Conservation (phyloP, 805 yeast genomes). For the Metschnikowia sp. region DNA sequence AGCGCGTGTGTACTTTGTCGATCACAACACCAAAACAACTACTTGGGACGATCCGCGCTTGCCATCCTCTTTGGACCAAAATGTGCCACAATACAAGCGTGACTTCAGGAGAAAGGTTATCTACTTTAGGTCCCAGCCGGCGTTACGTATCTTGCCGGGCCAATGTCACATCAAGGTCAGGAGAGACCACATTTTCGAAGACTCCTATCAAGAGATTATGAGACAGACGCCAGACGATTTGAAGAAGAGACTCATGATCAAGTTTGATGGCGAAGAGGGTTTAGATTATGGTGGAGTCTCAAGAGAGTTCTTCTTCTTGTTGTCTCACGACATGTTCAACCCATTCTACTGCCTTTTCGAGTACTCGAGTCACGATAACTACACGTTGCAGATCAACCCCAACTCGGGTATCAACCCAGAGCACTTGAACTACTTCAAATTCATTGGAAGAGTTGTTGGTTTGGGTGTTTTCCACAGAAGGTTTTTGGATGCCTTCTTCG, state of each 20-base stretch:
- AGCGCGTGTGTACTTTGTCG: conserved; percentile 97
- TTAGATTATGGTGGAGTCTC: conserved; percentile 99
- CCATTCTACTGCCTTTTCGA: conserved; percentile 97
- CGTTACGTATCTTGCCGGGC: conserved; percentile 93
- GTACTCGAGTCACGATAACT: conserved; percentile 96
- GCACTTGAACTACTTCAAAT: conserved; percentile 95
- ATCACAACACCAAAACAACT: conserved; percentile 97
- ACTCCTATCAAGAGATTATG: conserved; percentile 97
- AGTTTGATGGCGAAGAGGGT: conserved; percentile 99
- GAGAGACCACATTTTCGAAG: conserved; percentile 94
- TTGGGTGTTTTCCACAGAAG: conserved; percentile 97
- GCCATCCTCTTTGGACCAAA: conserved; percentile 95
- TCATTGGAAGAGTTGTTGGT: conserved; percentile 97
- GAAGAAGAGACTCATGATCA: conserved; percentile 96
- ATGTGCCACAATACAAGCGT: conserved; percentile 98
- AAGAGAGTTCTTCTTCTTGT: conserved; percentile 92
- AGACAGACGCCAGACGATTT: conserved; percentile 98
- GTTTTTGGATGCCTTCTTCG: conserved; percentile 96
- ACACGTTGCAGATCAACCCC: conserved; percentile 96
- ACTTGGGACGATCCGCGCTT: conserved; percentile 99
- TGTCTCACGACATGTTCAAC: conserved; percentile 98
- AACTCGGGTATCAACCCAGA: conserved; percentile 96
- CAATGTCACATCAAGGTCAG: conserved; percentile 98
- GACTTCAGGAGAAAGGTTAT: conserved; percentile 97
- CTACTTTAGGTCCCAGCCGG: conserved; percentile 97